phyloP scores from a whole-genome alignment of 2,329 filamentous ascomycete species.

The Trichoderma sp. region DNA sequence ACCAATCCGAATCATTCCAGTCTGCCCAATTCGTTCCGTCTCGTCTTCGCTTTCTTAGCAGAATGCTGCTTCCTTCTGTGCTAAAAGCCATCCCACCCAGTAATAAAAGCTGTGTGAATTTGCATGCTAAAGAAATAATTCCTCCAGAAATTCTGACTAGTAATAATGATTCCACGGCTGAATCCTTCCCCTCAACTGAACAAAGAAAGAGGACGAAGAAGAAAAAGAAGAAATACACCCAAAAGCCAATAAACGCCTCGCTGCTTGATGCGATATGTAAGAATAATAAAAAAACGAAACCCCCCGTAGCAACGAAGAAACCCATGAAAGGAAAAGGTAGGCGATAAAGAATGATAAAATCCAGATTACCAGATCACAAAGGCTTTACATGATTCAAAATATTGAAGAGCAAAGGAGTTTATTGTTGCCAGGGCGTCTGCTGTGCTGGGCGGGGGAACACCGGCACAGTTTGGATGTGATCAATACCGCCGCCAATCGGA shows the following conservation, averaged over 20 bases:
- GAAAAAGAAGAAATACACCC: neutral
- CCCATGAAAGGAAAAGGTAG: neutral
- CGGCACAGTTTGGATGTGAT: conserved; percentile 74
- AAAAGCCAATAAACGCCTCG: conserved; percentile 21
- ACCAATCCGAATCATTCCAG: neutral
- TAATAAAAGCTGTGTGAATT: neutral
- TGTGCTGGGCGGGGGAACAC: conserved; percentile 80
- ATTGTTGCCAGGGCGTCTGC: conserved; percentile 61
- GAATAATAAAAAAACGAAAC: conserved; percentile 8
- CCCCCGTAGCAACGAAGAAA: conserved; percentile 8
- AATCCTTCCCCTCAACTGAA: neutral
- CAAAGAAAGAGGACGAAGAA: neutral
- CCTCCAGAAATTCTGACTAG: conserved; percentile 2
- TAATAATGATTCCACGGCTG: conserved; percentile 3
- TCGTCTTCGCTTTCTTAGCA: neutral
- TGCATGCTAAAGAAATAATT: neutral
- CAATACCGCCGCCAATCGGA: conserved; percentile 76
- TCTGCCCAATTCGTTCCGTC: neutral
- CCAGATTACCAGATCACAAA: conserved; percentile 13
- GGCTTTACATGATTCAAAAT: conserved; percentile 12
- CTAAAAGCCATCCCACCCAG: neutral
- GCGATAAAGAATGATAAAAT: conserved; percentile 14
- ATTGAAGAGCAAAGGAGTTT: neutral
- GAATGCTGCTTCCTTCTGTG: neutral
- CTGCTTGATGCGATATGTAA: conserved; percentile 21